Percentiles rank a stretch among this genome's conserved stretches.
Conservation (phyloP, 768 basidiomycete genomes). For the Xanthoconium purpureum region DNA sequence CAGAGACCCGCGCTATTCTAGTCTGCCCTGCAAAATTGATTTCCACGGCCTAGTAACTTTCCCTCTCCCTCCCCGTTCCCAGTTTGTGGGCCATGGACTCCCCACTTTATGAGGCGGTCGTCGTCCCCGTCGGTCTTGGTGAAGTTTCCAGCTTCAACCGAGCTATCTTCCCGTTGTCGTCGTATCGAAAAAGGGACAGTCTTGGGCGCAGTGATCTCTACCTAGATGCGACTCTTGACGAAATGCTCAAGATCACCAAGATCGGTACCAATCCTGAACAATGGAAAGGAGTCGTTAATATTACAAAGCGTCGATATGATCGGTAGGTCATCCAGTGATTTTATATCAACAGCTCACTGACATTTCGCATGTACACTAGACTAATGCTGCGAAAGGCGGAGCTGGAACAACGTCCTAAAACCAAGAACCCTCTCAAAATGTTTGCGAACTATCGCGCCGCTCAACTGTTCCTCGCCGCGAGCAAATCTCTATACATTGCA, state of each 20-base stretch:
- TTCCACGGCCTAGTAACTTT: not conserved
- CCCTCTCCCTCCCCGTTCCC: not conserved
- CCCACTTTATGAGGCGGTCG: not conserved
- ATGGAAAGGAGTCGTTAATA: not conserved
- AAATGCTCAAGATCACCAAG: not conserved
- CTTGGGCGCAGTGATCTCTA: not conserved
- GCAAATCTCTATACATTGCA: not conserved
- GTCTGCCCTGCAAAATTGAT: too few species aligned
- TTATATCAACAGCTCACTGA: not conserved
- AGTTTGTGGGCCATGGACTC: not conserved
- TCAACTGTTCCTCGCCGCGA: slow-evolving; percentile 3
- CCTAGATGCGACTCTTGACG: slow-evolving; percentile 8
- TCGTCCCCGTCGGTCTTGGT: slow-evolving; percentile 10
- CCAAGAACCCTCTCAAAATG: slow-evolving; percentile 1
- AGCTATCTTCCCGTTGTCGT: slow-evolving; percentile 6
- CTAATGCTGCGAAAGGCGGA: not conserved
- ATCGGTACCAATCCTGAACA: not conserved
- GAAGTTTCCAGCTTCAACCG: not conserved
- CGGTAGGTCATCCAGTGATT: not conserved
- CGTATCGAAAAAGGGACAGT: not conserved
- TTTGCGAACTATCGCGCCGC: slow-evolving; percentile 3
- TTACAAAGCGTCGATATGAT: not conserved
- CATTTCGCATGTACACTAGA: not conserved
- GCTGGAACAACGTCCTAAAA: not conserved
- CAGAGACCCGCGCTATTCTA: not conserved